Base-by-base conservation (phyloP, 371 early-diverging fungal species). In the Sporodiniella umbellata region DNA sequence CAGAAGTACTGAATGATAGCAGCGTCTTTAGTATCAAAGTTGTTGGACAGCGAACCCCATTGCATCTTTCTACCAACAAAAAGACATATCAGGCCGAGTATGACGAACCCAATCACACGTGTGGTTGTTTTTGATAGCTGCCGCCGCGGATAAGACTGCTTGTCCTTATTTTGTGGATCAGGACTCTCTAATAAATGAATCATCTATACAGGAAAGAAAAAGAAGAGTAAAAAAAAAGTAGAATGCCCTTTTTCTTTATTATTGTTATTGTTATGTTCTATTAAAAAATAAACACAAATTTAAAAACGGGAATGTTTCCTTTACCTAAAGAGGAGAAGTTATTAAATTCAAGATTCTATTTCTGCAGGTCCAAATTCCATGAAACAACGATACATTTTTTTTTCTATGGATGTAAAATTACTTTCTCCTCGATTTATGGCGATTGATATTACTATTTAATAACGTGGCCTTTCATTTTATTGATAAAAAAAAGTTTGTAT, bases 1-100 rank as follows among this genome's bases (percentile, higher is more conserved):
- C 58, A 58, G 23, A 58, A 48, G 21, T 58, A 58, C 11, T 43
- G 53, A 37, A 48, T 22, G 19, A 58, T 30, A 15, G 53, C 49
- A 7, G 43, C 45, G 15, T 58, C 58, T 44, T 35, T 58, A 10
- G 58, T 14, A 48, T 39, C 26, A 8, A 51, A 53, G 6, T 35
- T 22, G 25, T 53, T 39, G 18, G 53, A 31, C 7, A 28, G 30
- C 10, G 30, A 10, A 28, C 30, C 30, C 1, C 58, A 58, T 22
- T 58, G 44, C 2, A 58, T 42, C 11, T 26, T 38, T 3, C 44
- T 48, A 10, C 58, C 58, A 23, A 58, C 17, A 25, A 58, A 53
- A 7, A 31, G 51, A 15, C 53, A 61, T n/a, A 40, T 19, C 40
- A 40, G 8, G 21, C 18, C 18, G 7, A 40, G 10, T 12, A 12